Conservation (phyloP, 371 early-diverging fungal species). For the Caulochytrium protostelioides region DNA sequence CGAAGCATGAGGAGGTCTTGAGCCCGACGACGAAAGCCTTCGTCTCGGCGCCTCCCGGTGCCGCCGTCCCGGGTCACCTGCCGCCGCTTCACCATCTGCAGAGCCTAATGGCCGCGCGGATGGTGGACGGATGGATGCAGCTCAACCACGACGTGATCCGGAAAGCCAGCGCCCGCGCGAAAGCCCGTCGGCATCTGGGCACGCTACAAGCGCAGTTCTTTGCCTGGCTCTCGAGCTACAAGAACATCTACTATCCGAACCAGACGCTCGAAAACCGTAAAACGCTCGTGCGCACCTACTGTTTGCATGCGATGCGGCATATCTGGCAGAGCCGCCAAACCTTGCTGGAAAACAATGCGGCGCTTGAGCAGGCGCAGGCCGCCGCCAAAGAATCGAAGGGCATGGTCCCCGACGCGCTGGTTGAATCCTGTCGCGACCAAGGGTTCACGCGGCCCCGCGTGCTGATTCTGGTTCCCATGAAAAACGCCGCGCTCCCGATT, state of each 20-base stretch:
- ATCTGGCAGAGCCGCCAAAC: conserved; percentile 57
- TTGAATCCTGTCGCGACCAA: conserved; percentile 43
- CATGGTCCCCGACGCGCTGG: background rate
- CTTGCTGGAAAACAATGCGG: conserved; percentile 55
- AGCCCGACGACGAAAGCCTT: no score
- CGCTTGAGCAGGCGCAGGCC: conserved; percentile 13
- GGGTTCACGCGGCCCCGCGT: conserved; percentile 88
- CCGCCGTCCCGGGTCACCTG: no score
- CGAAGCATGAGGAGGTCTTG: no score
- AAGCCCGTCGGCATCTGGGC: no score
- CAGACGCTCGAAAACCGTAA: conserved; percentile 33
- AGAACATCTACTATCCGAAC: conserved; percentile 50
- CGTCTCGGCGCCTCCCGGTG: no score
- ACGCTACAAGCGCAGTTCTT: conserved; percentile 26
- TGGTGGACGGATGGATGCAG: no score
- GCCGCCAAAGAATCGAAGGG: conserved; percentile 1
- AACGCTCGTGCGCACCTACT: conserved; percentile 45
- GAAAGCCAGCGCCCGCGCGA: no score
- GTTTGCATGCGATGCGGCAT: conserved; percentile 74
- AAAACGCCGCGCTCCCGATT: conserved; percentile 55
- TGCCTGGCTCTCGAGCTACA: conserved; percentile 41
- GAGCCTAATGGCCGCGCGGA: no score
- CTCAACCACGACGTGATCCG: no score
- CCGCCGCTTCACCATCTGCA: no score
- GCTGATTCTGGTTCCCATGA: conserved; percentile 69